Conservation (phyloP, 257 asterid species). For the Primulina eburnea region DNA sequence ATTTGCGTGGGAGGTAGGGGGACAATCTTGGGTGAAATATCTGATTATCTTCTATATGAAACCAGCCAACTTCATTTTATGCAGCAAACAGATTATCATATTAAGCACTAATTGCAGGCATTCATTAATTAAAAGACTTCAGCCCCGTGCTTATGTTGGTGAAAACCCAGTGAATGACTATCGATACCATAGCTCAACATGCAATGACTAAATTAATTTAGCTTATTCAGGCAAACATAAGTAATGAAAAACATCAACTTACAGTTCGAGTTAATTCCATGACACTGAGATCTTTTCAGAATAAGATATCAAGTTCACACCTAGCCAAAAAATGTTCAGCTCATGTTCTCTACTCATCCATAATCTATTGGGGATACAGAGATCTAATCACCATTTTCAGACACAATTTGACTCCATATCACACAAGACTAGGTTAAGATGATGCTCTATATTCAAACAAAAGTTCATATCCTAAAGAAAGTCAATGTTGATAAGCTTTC, state of each 20-base stretch:
- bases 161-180: not conserved
- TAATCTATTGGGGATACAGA: too few relatives aligned
- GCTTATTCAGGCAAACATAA: too few relatives aligned
- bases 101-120: not conserved
- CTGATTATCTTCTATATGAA: not conserved
- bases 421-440: not conserved
- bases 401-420: not conserved
- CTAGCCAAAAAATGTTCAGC: not conserved
- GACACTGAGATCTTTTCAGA: not conserved
- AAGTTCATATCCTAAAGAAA: not conserved
- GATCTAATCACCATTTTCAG: not conserved
- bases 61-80: not conserved
- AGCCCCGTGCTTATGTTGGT: not conserved
- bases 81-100: not conserved
- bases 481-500: not conserved
- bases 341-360: too few relatives aligned
- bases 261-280: conserved; percentile 4
- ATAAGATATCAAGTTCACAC: conserved; percentile 1
- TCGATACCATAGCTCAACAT: too few relatives aligned
- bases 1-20: not conserved
- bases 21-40: not conserved
- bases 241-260: not conserved
- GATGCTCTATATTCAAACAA: not conserved
- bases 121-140: too few relatives aligned
- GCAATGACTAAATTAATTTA: too few relatives aligned